These are phyloP conservation scores for Hypsizygus marmoreus DNA, from an alignment of 768 basidiomycete species.

Conservation along the genomic window DNA sequence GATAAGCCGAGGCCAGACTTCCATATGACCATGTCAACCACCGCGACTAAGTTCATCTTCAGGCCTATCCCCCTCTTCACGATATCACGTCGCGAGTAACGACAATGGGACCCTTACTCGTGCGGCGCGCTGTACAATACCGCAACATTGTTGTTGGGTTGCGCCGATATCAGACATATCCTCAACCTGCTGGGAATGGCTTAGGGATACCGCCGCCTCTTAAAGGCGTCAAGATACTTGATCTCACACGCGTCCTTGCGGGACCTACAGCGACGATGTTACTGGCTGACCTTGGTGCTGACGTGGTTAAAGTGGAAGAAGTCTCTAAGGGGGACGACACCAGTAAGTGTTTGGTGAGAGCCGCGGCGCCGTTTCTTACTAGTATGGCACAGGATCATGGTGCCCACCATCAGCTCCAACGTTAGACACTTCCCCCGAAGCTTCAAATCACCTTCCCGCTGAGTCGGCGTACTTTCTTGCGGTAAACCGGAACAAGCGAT, in stretches of 20 bases:
- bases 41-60: too few relatives aligned
- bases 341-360: conserved; percentile 19
- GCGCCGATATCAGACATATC: conserved; percentile 15
- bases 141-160: not conserved
- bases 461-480: conserved; percentile 94
- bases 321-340: conserved; percentile 86
- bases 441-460: conserved; percentile 69
- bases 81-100: too few relatives aligned
- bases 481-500: conserved; percentile 87
- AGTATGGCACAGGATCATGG: conserved; percentile 58
- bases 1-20: too few relatives aligned
- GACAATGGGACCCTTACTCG: too few relatives aligned
- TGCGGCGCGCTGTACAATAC: not conserved
- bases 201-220: conserved; percentile 77
- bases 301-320: conserved; percentile 93
- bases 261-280: conserved; percentile 93
- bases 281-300: conserved; percentile 89
- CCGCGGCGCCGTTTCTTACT: too few relatives aligned
- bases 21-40: too few relatives aligned
- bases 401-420: conserved; percentile 60
- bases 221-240: conserved; percentile 79
- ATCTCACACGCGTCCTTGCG: conserved; percentile 89
- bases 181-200: conserved; percentile 11
- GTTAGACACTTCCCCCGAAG: conserved; percentile 47
- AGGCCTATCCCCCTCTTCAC: too few relatives aligned